Percentiles rank a stretch among this genome's conserved stretches.
Conservation (phyloP, 106 monocot species). For the Ottelia alismoides region DNA sequence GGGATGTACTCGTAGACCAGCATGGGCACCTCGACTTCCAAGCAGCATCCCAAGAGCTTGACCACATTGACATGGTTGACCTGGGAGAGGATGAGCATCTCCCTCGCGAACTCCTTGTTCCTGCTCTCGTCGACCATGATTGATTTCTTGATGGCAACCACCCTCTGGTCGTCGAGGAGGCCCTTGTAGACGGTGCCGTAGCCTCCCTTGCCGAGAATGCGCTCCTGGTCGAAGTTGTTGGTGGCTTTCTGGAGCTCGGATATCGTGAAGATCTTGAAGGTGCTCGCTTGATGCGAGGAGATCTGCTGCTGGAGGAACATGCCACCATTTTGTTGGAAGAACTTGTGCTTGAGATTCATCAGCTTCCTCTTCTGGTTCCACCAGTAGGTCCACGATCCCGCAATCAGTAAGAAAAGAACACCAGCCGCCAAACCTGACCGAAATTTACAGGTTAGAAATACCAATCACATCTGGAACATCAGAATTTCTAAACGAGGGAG, state of each 20-base stretch:
- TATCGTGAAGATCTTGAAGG: slow-evolving; percentile 7
- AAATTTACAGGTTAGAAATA: not conserved
- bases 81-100: slow-evolving; percentile 14
- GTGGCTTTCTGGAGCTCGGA: slow-evolving; percentile 15
- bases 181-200: slow-evolving; percentile 23
- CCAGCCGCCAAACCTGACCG: not conserved
- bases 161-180: slow-evolving; percentile 7
- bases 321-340: slow-evolving; percentile 23
- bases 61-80: slow-evolving; percentile 30
- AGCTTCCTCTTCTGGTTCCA: slow-evolving; percentile 7
- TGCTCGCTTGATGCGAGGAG: slow-evolving; percentile 7
- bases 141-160: slow-evolving; percentile 25
- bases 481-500: not conserved
- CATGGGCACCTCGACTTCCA: slow-evolving; percentile 21
- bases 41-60: slow-evolving; percentile 24
- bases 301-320: slow-evolving; percentile 15
- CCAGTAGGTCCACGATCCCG: not conserved
- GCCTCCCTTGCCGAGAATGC: slow-evolving; percentile 17
- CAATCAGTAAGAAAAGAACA: not conserved
- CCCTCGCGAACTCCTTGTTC: slow-evolving; percentile 21
- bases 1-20: slow-evolving; percentile 20
- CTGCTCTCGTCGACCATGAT: slow-evolving; percentile 9
- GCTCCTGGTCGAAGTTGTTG: not conserved
- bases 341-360: slow-evolving; percentile 16
- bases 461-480: no score